Conservation (phyloP, 108 stramenopile genomes). For the Nitzschia sp. region DNA sequence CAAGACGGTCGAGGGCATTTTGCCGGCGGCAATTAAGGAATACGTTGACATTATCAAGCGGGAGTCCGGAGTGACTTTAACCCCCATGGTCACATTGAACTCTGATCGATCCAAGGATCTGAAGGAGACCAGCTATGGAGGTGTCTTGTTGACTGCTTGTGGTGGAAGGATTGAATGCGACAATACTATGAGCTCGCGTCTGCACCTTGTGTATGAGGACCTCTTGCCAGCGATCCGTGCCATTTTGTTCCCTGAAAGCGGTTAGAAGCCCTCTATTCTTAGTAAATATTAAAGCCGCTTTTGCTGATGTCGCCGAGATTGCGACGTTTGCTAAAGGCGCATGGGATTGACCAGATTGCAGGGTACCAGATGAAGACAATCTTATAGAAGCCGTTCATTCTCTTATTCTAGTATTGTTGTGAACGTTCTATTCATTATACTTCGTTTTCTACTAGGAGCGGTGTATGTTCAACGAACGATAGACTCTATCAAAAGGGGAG, state of each 20-base stretch:
- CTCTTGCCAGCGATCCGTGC: constrained; percentile 94
- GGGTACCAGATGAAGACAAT: too few relatives aligned
- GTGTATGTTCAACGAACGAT: too few relatives aligned
- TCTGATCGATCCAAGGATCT: constrained; percentile 67
- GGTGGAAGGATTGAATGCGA: constrained; percentile 95
- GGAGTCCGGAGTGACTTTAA: constrained; percentile 84
- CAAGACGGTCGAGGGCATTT: constrained; percentile 67
- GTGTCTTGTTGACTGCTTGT: constrained; percentile 90
- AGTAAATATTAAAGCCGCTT: too few relatives aligned
- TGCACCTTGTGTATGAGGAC: constrained; percentile 90
- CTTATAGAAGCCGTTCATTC: too few relatives aligned
- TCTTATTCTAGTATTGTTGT: too few relatives aligned
- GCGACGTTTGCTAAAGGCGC: too few relatives aligned
- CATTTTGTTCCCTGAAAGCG: constrained; percentile 86
- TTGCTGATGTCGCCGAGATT: too few relatives aligned
- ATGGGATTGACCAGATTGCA: too few relatives aligned
- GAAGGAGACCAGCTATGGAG: constrained; percentile 80
- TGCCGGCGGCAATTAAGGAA: constrained; percentile 84
- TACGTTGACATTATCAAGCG: constrained; percentile 93
- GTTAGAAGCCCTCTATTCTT: too few relatives aligned
- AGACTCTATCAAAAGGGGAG: too few relatives aligned
- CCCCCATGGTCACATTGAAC: constrained; percentile 83
- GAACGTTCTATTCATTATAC: too few relatives aligned
- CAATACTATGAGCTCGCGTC: constrained; percentile 93
- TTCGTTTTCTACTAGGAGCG: too few relatives aligned